A percentile compares a stretch with the other conserved stretches of the same genome.
Conservation (phyloP, 225 moss, liverwort and hornwort species). For the Pleurozium schreberi region DNA sequence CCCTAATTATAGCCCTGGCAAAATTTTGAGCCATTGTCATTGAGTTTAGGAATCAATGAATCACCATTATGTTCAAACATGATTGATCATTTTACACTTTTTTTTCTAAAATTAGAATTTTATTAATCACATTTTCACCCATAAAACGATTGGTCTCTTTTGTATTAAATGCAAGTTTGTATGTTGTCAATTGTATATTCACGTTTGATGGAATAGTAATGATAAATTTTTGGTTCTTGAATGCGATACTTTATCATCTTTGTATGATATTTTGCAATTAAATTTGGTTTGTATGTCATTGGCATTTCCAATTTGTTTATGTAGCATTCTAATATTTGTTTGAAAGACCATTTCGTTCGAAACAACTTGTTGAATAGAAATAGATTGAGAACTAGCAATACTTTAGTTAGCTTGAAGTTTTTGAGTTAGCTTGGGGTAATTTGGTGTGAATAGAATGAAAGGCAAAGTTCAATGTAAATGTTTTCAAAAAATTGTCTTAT, state of each 20-base stretch:
- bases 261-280: not conserved
- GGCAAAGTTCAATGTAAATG: not conserved
- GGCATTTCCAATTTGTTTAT: not conserved
- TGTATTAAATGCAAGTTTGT: not conserved
- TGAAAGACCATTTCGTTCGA: not conserved
- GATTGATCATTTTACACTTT: not conserved
- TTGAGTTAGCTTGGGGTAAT: not conserved
- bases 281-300: not conserved
- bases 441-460: not conserved
- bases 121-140: accelerated
- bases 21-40: not conserved
- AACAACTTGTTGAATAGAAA: not conserved
- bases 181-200: not conserved
- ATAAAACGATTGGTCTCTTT: no score
- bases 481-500: not conserved
- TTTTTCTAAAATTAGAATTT: no score
- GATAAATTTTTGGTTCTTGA: not conserved
- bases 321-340: not conserved
- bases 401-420: not conserved
- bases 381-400: not conserved
- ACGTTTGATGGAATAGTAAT: not conserved
- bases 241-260: not conserved
- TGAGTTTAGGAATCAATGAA: not conserved
- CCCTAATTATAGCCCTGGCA: no score
- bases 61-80: not conserved